Evolutionary conservation across 129 eudicot genomes (phyloP).

Genomic region (Oenanthe sinensis): DNA sequence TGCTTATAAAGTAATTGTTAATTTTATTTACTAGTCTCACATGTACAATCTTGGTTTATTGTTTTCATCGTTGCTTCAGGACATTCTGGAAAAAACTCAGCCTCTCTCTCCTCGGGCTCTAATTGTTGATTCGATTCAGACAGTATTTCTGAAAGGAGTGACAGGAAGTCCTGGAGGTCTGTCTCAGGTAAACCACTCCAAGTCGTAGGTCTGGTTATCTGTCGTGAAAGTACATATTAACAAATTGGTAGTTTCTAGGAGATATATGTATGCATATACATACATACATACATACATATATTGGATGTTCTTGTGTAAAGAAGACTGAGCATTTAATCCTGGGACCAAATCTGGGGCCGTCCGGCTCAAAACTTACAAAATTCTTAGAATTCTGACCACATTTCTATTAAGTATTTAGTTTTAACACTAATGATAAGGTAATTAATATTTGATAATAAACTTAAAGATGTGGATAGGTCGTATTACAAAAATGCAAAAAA

Average conservation of each 20-base stretch:
- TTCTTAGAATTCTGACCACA: neutral
- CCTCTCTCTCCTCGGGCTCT: constrained; percentile 70
- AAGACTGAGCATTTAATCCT: neutral
- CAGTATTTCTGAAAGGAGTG: constrained; percentile 72
- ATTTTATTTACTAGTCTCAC: neutral
- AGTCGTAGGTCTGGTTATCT: neutral
- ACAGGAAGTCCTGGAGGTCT: constrained; percentile 83
- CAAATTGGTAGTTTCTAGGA: neutral
- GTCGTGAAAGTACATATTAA: neutral
- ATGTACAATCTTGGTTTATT: neutral
- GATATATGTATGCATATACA: neutral
- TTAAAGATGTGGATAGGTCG: neutral
- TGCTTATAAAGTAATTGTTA: neutral
- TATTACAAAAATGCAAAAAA: neutral
- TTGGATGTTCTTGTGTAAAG: neutral
- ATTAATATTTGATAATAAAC: neutral
- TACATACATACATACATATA: no score
- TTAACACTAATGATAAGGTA: neutral
- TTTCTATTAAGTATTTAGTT: neutral
- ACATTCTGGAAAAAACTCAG: constrained; percentile 61
- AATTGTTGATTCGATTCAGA: constrained; percentile 88
- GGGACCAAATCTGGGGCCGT: neutral
- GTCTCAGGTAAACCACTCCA: constrained; percentile 36
- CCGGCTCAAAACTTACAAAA: neutral
- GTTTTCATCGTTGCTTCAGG: constrained; percentile 40